phyloP scores from a whole-genome alignment of 345 rosid genomes.

The Citrus cavaleriei region DNA sequence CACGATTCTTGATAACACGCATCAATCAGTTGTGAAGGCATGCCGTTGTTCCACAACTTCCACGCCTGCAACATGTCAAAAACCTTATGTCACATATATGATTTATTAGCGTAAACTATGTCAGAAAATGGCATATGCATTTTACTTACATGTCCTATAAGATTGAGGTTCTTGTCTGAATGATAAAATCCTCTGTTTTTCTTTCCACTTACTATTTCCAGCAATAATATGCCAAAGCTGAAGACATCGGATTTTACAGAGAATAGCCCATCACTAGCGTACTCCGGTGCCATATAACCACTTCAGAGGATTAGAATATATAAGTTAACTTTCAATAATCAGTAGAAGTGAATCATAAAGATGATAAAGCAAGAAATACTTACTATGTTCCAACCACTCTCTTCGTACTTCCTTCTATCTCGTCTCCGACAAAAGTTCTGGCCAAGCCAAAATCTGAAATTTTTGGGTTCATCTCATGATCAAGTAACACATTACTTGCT shows the following conservation, averaged over 20 bases:
- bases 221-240: constrained; percentile 35
- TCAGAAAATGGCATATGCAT: neutral
- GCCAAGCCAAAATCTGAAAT: constrained; percentile 35
- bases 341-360: neutral
- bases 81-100: neutral
- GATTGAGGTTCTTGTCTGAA: constrained; percentile 12
- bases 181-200: constrained; percentile 32
- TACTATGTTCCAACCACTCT: constrained; percentile 38
- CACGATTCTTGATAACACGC: neutral
- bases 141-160: constrained; percentile 29
- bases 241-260: constrained; percentile 43
- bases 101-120: neutral
- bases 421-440: constrained; percentile 33
- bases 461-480: constrained; percentile 32
- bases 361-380: neutral
- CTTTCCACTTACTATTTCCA: constrained; percentile 36
- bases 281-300: constrained; percentile 42
- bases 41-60: constrained; percentile 31
- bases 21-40: constrained; percentile 23
- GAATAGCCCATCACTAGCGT: constrained; percentile 37
- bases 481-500: constrained; percentile 39
- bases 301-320: constrained; percentile 9
- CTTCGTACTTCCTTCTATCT: constrained; percentile 28
- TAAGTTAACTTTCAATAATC: neutral
- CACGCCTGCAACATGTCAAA: constrained; percentile 31